Conservation (phyloP, 2,329 filamentous ascomycete species). For the Epichloe coenophiala region DNA sequence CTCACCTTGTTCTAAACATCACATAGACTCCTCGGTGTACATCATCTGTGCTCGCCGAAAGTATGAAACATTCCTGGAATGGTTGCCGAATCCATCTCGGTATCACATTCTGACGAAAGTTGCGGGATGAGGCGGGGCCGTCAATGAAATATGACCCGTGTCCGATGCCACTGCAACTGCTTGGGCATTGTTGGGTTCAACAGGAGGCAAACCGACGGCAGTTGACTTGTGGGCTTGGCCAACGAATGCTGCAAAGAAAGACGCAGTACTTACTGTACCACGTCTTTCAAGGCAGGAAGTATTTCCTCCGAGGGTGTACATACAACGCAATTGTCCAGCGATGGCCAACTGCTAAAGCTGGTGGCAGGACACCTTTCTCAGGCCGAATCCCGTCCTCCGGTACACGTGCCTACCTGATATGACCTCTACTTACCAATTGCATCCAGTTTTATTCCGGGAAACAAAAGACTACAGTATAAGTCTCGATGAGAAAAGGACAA, state of each 20-base stretch:
- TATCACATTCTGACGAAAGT: constrained; percentile 2
- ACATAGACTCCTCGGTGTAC: background rate
- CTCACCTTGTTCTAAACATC: background rate
- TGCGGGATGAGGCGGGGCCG: constrained; percentile 4
- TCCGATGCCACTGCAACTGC: constrained; percentile 1
- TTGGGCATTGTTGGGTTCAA: constrained; percentile 5
- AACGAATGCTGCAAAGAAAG: background rate
- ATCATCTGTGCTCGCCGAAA: background rate
- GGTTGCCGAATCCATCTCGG: background rate
- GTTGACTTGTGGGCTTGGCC: constrained; percentile 1
- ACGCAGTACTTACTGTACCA: constrained; percentile 1
- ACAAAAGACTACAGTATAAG: background rate
- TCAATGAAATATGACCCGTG: constrained; percentile 1
- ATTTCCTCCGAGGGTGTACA: background rate
- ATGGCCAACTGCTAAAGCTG: background rate
- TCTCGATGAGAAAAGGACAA: background rate
- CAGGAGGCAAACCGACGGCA: constrained; percentile 5
- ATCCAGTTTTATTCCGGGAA: background rate
- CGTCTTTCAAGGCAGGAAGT: background rate
- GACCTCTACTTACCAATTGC: background rate
- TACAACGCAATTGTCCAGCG: constrained; percentile 1
- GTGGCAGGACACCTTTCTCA: background rate
- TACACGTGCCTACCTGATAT: background rate
- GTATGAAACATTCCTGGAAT: background rate
- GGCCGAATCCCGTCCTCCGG: background rate